Base-by-base conservation (phyloP, 2,329 filamentous ascomycete species). In the Colletotrichum tamarilloi region DNA sequence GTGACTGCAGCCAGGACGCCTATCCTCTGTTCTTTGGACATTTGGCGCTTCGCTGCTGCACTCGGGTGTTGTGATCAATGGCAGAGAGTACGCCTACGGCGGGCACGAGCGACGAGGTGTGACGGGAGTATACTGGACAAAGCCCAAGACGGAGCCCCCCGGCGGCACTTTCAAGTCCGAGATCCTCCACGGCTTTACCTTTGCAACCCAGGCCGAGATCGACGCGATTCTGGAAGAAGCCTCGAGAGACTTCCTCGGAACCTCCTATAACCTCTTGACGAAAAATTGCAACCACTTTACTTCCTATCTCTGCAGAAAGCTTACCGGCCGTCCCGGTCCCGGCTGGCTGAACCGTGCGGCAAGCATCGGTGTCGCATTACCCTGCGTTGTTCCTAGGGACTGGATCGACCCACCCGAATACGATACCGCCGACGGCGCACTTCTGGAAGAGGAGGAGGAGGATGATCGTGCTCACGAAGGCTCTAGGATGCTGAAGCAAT, bases 271-370 rank as follows among this genome's bases (percentile, higher is more conserved):
- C 78, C 88, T 97, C 16, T 87, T 97, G 57, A 95, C 92, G 24
- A 91, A 91, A 77, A 97, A 97, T 82, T 97, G 94, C 87, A 97
- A 97, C 81, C 94, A 97, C 81, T 97, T 97, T 81, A 96, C 94
- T 2, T 91, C 91, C 24, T 91, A 93, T 77, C 87, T 97, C 22
- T 95, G 93, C 82, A 87, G 92, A 80, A 90, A 89, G 76, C 87
- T 97, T 67, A 96, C 93, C 2, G 90, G 92, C 6, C 88, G 90
- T 58, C 85, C 91, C 1, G 93, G 93, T 0, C 94, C 94, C 0
- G 83, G 82, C 22, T 97, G 94, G 93, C 84, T 97, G 67, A 97
- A 97, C 79, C 90, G 94, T 68, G 94, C 94, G 1, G 94, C 94
- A n/a, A 92, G 90, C 77, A 94, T 97, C 75, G 94, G 94, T 52